Evolutionary conservation across 495 filamentous ascomycete species (phyloP).

Genomic region (Lasiosphaeriaceae sp.): DNA sequence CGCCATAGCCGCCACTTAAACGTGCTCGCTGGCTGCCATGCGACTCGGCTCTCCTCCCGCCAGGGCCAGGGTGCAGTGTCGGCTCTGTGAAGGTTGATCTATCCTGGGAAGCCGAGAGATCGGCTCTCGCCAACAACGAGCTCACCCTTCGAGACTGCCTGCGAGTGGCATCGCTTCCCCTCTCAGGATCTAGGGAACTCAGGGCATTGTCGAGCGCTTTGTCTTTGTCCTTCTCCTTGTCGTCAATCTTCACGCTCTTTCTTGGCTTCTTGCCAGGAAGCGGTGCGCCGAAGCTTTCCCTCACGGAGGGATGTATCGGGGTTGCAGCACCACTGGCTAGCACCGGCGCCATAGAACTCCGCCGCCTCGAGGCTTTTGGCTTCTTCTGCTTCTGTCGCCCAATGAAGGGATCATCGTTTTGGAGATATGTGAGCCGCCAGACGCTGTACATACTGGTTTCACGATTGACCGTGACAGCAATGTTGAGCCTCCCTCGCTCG

Average conservation of each 20-base stretch:
- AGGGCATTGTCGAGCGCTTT: conserved; percentile 56
- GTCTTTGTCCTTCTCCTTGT: conserved; percentile 39
- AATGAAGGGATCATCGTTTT: conserved; percentile 53
- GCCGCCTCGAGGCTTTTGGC: conserved; percentile 57
- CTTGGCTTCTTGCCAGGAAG: conserved; percentile 41
- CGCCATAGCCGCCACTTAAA: conserved; percentile 51
- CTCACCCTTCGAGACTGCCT: conserved; percentile 85
- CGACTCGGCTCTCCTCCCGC: conserved; percentile 60
- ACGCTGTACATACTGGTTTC: conserved; percentile 70
- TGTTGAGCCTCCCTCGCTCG: conserved; percentile 47
- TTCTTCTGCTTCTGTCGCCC: conserved; percentile 43
- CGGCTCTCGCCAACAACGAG: conserved; percentile 85
- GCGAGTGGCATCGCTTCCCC: conserved; percentile 57
- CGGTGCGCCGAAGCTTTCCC: conserved; percentile 48
- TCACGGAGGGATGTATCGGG: conserved; percentile 55
- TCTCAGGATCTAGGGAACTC: conserved; percentile 70
- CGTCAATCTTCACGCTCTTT: conserved; percentile 35
- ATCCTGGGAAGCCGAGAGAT: conserved; percentile 75
- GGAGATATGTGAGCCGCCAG: conserved; percentile 70
- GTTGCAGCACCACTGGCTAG: conserved; percentile 76
- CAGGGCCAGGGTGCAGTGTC: conserved; percentile 47
- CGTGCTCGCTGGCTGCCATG: conserved; percentile 65
- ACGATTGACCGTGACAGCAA: conserved; percentile 78
- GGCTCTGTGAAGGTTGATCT: conserved; percentile 70
- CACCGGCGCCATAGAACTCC: conserved; percentile 82